Evolutionary conservation across 78 protist genomes (phyloP).

Genomic region (Mastigamoeba balamuthi): DNA sequence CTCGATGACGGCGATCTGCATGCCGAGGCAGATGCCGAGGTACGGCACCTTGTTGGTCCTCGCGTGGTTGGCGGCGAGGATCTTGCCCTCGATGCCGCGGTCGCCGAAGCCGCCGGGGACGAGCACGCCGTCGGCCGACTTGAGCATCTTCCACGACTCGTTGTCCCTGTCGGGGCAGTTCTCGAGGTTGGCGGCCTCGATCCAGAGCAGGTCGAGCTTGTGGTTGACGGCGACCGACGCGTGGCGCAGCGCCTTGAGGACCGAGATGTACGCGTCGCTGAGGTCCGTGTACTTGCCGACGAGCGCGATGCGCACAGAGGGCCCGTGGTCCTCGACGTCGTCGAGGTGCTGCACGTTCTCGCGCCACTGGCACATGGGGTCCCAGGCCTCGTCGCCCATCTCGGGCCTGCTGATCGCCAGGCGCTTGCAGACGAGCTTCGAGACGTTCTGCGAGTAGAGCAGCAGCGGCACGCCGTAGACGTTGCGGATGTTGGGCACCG

Average conservation of each 20-base stretch:
- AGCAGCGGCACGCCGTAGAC: constrained; percentile 83
- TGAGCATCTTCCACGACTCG: constrained; percentile 36
- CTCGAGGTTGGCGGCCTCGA: constrained; percentile 45
- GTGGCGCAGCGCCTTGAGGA: constrained; percentile 77
- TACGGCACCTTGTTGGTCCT: no score
- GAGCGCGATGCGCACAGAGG: constrained; percentile 52
- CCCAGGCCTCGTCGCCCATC: no score
- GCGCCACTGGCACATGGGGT: no score
- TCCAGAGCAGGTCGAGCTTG: constrained; percentile 53
- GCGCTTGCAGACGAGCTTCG: no score
- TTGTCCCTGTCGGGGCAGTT: background rate
- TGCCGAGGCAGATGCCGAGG: constrained; percentile 92
- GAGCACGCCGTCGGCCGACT: constrained; percentile 70
- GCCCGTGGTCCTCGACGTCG: no score
- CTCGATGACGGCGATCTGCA: constrained; percentile 90
- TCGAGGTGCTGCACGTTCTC: no score
- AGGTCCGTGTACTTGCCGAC: constrained; percentile 88
- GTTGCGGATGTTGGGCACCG: constrained; percentile 76
- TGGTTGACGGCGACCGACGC: constrained; percentile 46
- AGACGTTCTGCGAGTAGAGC: constrained; percentile 48
- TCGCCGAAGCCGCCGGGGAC: constrained; percentile 97
- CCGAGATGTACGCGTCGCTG: constrained; percentile 79
- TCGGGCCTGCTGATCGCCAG: no score
- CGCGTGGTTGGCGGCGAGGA: no score
- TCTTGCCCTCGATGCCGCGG: constrained; percentile 89